Evolutionary conservation across 2,329 filamentous ascomycete genomes (phyloP).

Genomic region (Colletotrichum lupini): DNA sequence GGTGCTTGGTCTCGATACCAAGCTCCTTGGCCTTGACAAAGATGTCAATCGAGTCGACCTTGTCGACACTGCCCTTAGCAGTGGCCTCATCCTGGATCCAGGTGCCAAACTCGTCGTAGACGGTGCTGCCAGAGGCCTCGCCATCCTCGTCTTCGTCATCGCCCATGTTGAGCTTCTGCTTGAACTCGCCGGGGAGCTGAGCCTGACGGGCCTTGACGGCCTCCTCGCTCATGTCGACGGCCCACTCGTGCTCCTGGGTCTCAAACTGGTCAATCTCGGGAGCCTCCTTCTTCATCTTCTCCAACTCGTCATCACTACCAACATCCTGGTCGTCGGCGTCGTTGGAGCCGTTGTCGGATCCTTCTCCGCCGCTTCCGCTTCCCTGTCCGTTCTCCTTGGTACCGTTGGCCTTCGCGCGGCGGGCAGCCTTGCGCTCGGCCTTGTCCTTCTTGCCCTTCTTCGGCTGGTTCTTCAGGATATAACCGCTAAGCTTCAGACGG

Average conservation of each 20-base stretch:
- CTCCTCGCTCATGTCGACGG: constrained; percentile 94
- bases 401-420: constrained; percentile 81
- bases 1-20: constrained; percentile 94
- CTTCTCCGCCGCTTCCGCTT: constrained; percentile 71
- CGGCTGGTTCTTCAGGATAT: constrained; percentile 95
- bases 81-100: constrained; percentile 86
- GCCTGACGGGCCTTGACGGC: constrained; percentile 95
- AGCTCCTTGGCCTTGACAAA: constrained; percentile 98
- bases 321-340: constrained; percentile 69
- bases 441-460: constrained; percentile 98
- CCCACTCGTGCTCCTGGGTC: constrained; percentile 90
- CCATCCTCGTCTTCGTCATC: constrained; percentile 86
- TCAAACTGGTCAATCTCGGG: constrained; percentile 64
- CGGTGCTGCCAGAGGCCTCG: constrained; percentile 77
- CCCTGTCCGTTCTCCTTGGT: constrained; percentile 66
- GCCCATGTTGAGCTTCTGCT: constrained; percentile 85
- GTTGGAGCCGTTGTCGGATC: constrained; percentile 61
- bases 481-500: constrained; percentile 94
- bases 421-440: constrained; percentile 88
- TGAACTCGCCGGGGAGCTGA: constrained; percentile 93
- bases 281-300: constrained; percentile 77
- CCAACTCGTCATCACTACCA: constrained; percentile 91
- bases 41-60: constrained; percentile 89
- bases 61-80: constrained; percentile 78
- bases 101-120: constrained; percentile 91